Evolutionary conservation across 805 yeast species (phyloP).

Genomic region (Candida adriatica): DNA sequence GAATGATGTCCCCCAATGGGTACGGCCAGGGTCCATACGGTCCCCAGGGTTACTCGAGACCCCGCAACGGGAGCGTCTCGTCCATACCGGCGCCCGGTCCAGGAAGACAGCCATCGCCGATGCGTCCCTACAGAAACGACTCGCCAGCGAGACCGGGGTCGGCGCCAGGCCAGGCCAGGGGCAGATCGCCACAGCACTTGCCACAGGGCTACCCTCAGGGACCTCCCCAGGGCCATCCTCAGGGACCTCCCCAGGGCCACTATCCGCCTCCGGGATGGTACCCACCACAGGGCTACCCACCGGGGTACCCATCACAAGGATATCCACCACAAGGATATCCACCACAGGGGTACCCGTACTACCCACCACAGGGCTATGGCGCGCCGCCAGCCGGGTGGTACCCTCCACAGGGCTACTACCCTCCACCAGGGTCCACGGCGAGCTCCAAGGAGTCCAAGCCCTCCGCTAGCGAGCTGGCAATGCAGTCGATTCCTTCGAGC

Average conservation of each 20-base stretch:
- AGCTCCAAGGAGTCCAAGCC: conserved; percentile 7
- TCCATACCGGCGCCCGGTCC: conserved; percentile 8
- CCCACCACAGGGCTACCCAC: conserved; percentile 24
- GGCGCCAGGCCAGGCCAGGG: conserved; percentile 5
- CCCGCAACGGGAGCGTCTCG: conserved; percentile 5
- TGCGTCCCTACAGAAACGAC: conserved; percentile 2
- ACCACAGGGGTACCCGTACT: conserved; percentile 8
- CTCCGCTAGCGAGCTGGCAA: conserved; percentile 34
- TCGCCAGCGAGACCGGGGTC: conserved; percentile 7
- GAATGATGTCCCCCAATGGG: too few relatives aligned
- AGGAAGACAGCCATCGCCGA: conserved; percentile 7
- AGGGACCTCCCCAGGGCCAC: conserved; percentile 16
- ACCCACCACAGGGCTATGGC: conserved; percentile 1
- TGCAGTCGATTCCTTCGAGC: conserved; percentile 42
- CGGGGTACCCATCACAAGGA: conserved; percentile 11
- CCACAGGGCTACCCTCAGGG: conserved; percentile 14
- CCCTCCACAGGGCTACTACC: conserved; percentile 13
- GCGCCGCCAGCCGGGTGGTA: not conserved
- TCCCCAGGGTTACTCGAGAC: conserved; percentile 2
- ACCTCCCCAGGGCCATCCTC: conserved; percentile 14
- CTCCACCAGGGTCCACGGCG: conserved; percentile 8
- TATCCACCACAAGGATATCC: conserved; percentile 7
- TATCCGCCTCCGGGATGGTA: conserved; percentile 16
- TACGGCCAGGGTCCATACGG: too few relatives aligned
- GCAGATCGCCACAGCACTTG: conserved; percentile 11